phyloP scores from a whole-genome alignment of 2,329 filamentous ascomycete species.

The Xylariales sp. region DNA sequence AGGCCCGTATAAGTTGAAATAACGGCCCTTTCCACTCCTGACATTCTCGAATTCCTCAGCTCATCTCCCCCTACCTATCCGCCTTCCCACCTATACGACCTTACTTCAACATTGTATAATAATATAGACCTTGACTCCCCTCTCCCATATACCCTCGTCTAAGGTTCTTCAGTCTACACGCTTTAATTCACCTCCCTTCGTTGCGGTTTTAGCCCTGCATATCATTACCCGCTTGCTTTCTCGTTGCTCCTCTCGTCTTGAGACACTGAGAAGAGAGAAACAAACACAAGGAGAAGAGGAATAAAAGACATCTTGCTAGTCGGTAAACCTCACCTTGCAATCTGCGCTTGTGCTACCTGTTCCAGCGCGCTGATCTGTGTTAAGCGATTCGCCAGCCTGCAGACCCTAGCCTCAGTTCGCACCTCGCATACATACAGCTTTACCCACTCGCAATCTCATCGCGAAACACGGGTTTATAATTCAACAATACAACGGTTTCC shows the following conservation, averaged over 20 bases:
- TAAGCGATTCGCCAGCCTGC: constrained; percentile 48
- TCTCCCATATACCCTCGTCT: constrained; percentile 15
- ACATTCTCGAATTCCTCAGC: constrained; percentile 45
- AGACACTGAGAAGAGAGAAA: constrained; percentile 30
- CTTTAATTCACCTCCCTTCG: constrained; percentile 32
- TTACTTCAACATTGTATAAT: constrained; percentile 37
- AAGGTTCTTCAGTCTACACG: constrained; percentile 23
- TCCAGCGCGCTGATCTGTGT: constrained; percentile 46
- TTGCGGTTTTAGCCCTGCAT: constrained; percentile 37
- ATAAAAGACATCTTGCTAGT: constrained; percentile 15
- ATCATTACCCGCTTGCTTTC: constrained; percentile 32
- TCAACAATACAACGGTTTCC: constrained; percentile 48
- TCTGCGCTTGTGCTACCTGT: constrained; percentile 46
- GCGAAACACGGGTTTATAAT: constrained; percentile 44
- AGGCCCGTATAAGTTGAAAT: constrained; percentile 51
- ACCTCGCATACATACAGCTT: constrained; percentile 41
- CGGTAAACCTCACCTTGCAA: constrained; percentile 33
- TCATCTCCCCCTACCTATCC: constrained; percentile 39
- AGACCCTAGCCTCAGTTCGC: constrained; percentile 40
- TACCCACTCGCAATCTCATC: constrained; percentile 38
- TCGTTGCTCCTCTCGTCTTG: constrained; percentile 33
- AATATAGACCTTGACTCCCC: constrained; percentile 45
- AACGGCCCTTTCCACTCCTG: constrained; percentile 45
- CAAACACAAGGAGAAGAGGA: constrained; percentile 21
- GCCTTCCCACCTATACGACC: constrained; percentile 18